Base-by-base conservation (phyloP, 768 basidiomycete species). In the Mycena latifolia region DNA sequence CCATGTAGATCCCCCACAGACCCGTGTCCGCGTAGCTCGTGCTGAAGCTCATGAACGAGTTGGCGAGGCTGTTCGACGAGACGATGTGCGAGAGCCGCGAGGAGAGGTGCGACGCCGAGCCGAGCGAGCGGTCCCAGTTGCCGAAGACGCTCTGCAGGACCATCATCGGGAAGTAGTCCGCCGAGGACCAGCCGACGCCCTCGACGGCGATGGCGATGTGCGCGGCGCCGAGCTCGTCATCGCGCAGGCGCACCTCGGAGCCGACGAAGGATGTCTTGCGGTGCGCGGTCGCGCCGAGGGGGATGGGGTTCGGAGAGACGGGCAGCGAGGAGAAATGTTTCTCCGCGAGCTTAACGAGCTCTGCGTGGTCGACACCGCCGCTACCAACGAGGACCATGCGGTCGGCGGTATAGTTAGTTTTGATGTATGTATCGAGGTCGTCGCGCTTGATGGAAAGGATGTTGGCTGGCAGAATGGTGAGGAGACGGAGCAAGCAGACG, bases 141-240 rank as follows among this genome's bases (percentile, higher is more conserved):
- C 98, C 98, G 81, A 99, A 92, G 81, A 99, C 94, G 74, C 89
- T 90, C 79, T 97, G 94, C 91, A 98, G 94, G 77, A 95, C 96
- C 82, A 98, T 90, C 96, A 99, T 97, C 66, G 96, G 95, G 90
- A 94, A 99, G 86, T 99, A 99, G 81, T 99, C 98, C 29, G 97
- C 96, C 12, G 93, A 95, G 73, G 91, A 94, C 96, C 97, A 98
- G 79, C 95, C 90, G 61, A 97, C 96, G 78, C 98, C 98, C 78
- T 99, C 96, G 50, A 99, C 96, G 31, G 98, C 95, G 73, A 99
- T 92, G 69, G 97, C 97, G 75, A 99, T 86, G 84, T 99, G 92
- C 65, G 93, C 92, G 8, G 94, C 95, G 27, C 90, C 86, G 76
- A 92, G 82, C 61, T 92, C 90, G 81, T 99, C 98, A 77, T 99